These are phyloP conservation scores for Globisporangium emineosum DNA, from an alignment of 352 stramenopile species.

Conservation along the genomic window DNA sequence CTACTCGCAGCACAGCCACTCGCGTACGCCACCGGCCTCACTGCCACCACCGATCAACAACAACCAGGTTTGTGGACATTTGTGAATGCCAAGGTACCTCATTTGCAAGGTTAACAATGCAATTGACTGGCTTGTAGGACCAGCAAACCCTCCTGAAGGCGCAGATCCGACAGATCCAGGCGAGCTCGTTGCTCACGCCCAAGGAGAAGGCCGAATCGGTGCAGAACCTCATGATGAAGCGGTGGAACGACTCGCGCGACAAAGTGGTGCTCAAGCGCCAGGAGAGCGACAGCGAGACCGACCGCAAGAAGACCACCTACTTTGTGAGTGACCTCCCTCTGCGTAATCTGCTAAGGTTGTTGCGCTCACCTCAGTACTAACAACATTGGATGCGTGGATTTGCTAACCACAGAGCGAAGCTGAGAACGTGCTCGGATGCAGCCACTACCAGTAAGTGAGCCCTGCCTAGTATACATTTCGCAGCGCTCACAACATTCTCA, in stretches of 20 bases:
- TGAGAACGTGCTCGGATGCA: conserved; percentile 68
- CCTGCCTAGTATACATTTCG: too few species aligned
- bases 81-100: too few species aligned
- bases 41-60: conserved; percentile 51
- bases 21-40: conserved; percentile 17
- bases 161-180: conserved; percentile 78
- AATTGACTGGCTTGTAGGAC: conserved; percentile 24
- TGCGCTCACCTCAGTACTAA: neutral
- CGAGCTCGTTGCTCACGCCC: conserved; percentile 66
- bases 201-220: conserved; percentile 83
- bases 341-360: too few species aligned
- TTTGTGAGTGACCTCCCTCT: conserved; percentile 45
- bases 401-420: conserved; percentile 42
- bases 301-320: conserved; percentile 44
- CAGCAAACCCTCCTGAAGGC: conserved; percentile 56
- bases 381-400: neutral
- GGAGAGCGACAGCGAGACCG: conserved; percentile 45
- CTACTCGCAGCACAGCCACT: conserved; percentile 18
- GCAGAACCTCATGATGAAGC: conserved; percentile 86
- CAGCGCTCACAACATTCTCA: too few species aligned
- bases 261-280: conserved; percentile 37
- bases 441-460: conserved; percentile 82
- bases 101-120: neutral
- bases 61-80: conserved; percentile 33
- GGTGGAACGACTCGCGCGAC: conserved; percentile 72